phyloP scores from a whole-genome alignment of 108 stramenopile genomes.

The Fragilaria radians region DNA sequence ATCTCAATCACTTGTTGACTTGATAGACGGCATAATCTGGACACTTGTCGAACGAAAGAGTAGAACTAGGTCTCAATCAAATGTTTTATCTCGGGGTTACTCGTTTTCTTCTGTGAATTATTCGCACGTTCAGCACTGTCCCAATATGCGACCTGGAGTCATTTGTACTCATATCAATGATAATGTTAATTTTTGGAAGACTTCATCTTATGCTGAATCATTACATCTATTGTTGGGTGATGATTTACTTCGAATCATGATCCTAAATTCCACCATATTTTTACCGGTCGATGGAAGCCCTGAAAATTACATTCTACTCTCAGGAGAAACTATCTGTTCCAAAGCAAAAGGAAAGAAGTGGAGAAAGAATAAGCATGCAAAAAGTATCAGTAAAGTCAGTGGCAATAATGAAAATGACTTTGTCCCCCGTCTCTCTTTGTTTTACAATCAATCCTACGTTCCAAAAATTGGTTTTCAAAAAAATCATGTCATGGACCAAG shows the following conservation, averaged over 20 bases:
- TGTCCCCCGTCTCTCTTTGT: slow-evolving; percentile 28
- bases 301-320: background rate
- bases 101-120: background rate
- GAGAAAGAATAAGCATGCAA: background rate
- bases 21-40: slow-evolving; percentile 49
- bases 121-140: background rate
- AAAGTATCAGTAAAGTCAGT: background rate
- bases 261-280: slow-evolving; percentile 37
- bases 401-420: slow-evolving; percentile 14
- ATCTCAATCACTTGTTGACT: slow-evolving; percentile 16
- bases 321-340: background rate
- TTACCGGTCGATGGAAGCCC: slow-evolving; percentile 15
- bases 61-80: background rate
- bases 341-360: background rate
- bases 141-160: slow-evolving; percentile 17
- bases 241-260: slow-evolving; percentile 35
- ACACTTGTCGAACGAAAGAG: slow-evolving; percentile 26
- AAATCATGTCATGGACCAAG: slow-evolving; percentile 25
- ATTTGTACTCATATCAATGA: slow-evolving; percentile 15
- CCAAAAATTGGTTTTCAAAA: slow-evolving; percentile 35
- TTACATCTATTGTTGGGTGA: slow-evolving; percentile 37
- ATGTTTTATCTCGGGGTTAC: slow-evolving; percentile 22
- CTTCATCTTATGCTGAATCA: slow-evolving; percentile 8
- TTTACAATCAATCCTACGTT: slow-evolving; percentile 36
- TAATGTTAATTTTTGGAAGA: slow-evolving; percentile 39